Conservation (phyloP, 805 yeast genomes). For the Metschnikowia colocasiae region DNA sequence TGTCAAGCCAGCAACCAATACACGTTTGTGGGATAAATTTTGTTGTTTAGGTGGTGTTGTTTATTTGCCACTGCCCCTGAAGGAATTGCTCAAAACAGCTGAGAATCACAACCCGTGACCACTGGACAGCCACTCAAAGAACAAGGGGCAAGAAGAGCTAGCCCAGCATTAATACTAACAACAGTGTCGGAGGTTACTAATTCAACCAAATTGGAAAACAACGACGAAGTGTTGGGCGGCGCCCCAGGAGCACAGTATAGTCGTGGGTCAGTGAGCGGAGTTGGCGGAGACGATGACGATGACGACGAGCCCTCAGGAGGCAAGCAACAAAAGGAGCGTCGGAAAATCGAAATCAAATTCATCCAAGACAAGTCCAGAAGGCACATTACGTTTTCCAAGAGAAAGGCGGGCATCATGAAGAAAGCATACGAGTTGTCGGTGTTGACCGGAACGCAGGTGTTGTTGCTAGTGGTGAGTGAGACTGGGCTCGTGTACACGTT, state of each 20-base stretch:
- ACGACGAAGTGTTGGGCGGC: constrained; percentile 23
- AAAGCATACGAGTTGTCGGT: constrained; percentile 98
- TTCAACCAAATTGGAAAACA: constrained; percentile 33
- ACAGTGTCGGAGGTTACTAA: constrained; percentile 41
- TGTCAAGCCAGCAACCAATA: not conserved
- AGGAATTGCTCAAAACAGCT: not conserved
- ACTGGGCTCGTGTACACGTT: constrained; percentile 98
- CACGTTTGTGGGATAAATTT: not conserved
- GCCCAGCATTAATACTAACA: constrained; percentile 10
- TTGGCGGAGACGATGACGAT: constrained; percentile 47
- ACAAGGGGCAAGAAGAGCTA: too few relatives aligned
- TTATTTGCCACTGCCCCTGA: not conserved
- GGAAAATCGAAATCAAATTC: constrained; percentile 95
- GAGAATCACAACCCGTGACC: too few relatives aligned
- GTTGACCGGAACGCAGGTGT: constrained; percentile 94
- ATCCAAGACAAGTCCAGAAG: constrained; percentile 97
- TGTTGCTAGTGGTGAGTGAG: constrained; percentile 90
- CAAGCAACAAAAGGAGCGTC: constrained; percentile 52
- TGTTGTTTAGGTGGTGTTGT: not conserved
- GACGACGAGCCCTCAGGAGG: constrained; percentile 48
- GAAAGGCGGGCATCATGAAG: constrained; percentile 99
- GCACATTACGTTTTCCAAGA: constrained; percentile 95
- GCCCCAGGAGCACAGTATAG: constrained; percentile 22
- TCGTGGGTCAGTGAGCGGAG: constrained; percentile 23
- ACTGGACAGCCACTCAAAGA: too few relatives aligned